Percentiles rank a stretch among this genome's conserved stretches.
Evolutionary conservation across 2,329 filamentous ascomycete genomes (phyloP).

Genomic region (Nigrospora oryzae): DNA sequence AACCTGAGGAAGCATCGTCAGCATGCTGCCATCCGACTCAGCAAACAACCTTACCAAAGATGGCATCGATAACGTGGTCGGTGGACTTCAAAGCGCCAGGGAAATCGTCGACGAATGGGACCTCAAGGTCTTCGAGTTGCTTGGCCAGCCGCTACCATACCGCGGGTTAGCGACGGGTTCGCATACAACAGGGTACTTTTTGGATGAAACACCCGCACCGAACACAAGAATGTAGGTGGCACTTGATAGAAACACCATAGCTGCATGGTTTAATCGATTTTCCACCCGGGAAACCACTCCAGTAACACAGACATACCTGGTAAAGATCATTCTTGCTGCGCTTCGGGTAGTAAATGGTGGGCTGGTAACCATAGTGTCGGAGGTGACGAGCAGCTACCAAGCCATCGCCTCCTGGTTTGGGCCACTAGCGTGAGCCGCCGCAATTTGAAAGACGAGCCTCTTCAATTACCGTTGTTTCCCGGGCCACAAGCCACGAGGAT

Average conservation of each 20-base stretch:
- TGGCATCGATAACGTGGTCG: slow-evolving; percentile 83
- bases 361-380: slow-evolving; percentile 82
- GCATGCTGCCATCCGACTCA: neutral
- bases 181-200: too few species aligned
- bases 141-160: slow-evolving; percentile 61
- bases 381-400: slow-evolving; percentile 91
- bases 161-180: neutral
- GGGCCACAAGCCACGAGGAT: slow-evolving; percentile 90
- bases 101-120: slow-evolving; percentile 84
- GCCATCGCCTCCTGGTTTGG: slow-evolving; percentile 72
- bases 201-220: too few species aligned
- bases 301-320: slow-evolving; percentile 43
- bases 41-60: slow-evolving; percentile 61
- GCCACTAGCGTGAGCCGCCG: slow-evolving; percentile 3
- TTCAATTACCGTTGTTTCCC: slow-evolving; percentile 53
- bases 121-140: slow-evolving; percentile 73
- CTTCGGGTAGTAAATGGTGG: slow-evolving; percentile 89
- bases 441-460: neutral
- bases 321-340: slow-evolving; percentile 85
- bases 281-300: too few species aligned
- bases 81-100: slow-evolving; percentile 52
- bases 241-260: neutral
- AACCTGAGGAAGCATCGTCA: slow-evolving; percentile 43
- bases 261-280: too few species aligned
- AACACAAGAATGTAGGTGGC: neutral